Evolutionary conservation across 2,329 filamentous ascomycete genomes (phyloP).

Genomic region (Xylaria sp.): DNA sequence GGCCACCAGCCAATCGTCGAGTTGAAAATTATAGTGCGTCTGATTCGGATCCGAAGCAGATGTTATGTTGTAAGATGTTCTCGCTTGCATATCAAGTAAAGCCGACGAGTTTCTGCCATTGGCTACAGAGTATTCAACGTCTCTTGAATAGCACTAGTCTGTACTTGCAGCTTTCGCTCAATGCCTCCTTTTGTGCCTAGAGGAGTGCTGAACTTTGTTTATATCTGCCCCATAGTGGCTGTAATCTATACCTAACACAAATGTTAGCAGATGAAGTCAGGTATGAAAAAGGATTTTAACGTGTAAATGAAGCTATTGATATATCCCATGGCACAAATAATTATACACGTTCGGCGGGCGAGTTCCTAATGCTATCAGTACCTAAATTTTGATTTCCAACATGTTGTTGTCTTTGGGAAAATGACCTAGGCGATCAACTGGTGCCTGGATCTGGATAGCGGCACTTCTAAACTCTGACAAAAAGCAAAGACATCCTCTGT

Average conservation of each 20-base stretch:
- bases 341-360: background rate
- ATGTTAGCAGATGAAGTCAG: background rate
- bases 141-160: background rate
- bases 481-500: background rate
- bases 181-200: background rate
- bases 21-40: slow-evolving; percentile 8
- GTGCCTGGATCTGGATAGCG: background rate
- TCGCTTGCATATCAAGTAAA: slow-evolving; percentile 12
- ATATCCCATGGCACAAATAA: background rate
- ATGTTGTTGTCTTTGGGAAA: background rate
- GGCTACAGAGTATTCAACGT: slow-evolving; percentile 1
- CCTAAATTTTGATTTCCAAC: background rate
- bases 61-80: slow-evolving; percentile 19
- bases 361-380: background rate
- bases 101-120: slow-evolving; percentile 18
- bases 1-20: background rate
- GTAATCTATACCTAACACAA: background rate
- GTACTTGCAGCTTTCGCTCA: background rate
- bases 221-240: background rate
- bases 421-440: background rate
- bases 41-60: slow-evolving; percentile 20
- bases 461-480: background rate
- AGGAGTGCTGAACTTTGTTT: background rate
- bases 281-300: background rate
- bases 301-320: background rate